Base-by-base conservation (phyloP, 1,284 basidiomycete genomes). In the Bondarzewia mesenterica region DNA sequence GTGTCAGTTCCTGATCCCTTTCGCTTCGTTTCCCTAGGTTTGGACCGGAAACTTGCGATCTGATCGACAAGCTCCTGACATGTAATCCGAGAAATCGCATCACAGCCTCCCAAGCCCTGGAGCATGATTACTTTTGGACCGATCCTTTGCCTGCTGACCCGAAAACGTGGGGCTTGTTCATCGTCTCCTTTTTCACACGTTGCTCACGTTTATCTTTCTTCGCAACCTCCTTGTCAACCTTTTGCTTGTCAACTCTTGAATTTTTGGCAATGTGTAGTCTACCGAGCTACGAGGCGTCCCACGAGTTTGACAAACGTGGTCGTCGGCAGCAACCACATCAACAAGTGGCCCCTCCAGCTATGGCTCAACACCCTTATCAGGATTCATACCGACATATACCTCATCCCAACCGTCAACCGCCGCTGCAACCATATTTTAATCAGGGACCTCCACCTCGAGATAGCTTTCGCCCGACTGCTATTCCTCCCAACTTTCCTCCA, bases 51-150 rank as follows among this genome's bases (percentile, higher is more conserved):
- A 92, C 91, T 0, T 80, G 82, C 54, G 93, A 97, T 65, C 81
- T 99, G 47, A 62, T 98, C 50, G 96, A 99, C 65, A 91, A 89
- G 67, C 72, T 99, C 42, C 69, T 99, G 46, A 82, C 82, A 5
- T 93, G 94, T 64, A 91, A 98, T 64, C 95, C 96, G 42, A 82
- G 86, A 61, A 85, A 93, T 57, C 79, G 95, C 32, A 80, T 97
- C 52, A 96, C 95, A 7, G 96, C 96, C 7, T 67, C 80, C 20
- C 81, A 93, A 59, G 89, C 90, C 3, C 79, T 95, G 54, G 82
- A 86, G 53, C 93, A 96, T 60, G 83, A 92, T 45, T 96, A 95
- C 68, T 96, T 96, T 66, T 94, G 89, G 88, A 85, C 81, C 0
- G 83, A 89, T 54, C 90, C 91, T 0, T 58, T 89, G 25, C 85